These are phyloP conservation scores for Asterophora lycoperdoides DNA, from an alignment of 768 basidiomycete species.

Conservation along the genomic window DNA sequence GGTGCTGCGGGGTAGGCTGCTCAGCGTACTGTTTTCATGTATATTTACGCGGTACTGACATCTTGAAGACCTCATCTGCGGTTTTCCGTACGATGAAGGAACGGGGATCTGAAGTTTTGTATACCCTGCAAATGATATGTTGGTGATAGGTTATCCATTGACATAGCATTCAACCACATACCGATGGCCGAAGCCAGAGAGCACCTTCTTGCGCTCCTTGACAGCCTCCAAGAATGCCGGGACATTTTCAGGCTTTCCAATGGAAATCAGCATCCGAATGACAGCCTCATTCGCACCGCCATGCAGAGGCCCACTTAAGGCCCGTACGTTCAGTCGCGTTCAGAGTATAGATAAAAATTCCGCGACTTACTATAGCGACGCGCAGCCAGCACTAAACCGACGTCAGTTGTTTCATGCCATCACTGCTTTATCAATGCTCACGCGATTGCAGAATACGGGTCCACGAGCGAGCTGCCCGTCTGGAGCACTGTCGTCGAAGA, in stretches of 20 bases:
- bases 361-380: conserved; percentile 73
- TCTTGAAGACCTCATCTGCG: conserved; percentile 87
- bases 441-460: conserved; percentile 86
- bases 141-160: not conserved
- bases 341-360: not conserved
- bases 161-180: conserved; percentile 22
- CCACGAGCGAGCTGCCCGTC: conserved; percentile 84
- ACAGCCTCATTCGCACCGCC: conserved; percentile 93
- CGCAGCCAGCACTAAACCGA: conserved; percentile 66
- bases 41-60: conserved; percentile 39
- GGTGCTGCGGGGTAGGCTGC: conserved; percentile 46
- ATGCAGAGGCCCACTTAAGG: conserved; percentile 61
- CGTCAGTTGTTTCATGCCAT: not conserved
- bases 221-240: conserved; percentile 83
- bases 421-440: conserved; percentile 27
- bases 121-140: conserved; percentile 42
- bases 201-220: conserved; percentile 81
- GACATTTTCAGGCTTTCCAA: conserved; percentile 84
- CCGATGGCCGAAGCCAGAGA: conserved; percentile 91
- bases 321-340: not conserved
- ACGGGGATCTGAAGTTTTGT: conserved; percentile 86
- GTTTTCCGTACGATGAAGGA: conserved; percentile 89
- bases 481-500: conserved; percentile 84
- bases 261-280: conserved; percentile 88
- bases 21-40: not conserved